A percentile compares a stretch with the other conserved stretches of the same genome.
phyloP scores from a whole-genome alignment of 805 yeast genomes.

The Komagataella kurtzmanii region DNA sequence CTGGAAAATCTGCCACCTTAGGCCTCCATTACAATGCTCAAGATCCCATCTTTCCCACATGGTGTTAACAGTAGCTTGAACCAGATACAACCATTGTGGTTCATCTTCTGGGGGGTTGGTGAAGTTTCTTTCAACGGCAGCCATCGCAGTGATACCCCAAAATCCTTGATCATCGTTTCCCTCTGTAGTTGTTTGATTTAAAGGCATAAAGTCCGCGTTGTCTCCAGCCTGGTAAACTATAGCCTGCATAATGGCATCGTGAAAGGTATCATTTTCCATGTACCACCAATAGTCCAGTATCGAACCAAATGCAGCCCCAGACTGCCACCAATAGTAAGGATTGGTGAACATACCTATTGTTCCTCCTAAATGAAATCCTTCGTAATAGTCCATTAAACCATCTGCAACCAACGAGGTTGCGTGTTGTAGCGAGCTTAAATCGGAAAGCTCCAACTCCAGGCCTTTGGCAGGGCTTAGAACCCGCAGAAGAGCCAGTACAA shows the following conservation, averaged over 20 bases:
- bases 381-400: slow-evolving; percentile 77
- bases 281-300: slow-evolving; percentile 62
- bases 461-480: not conserved
- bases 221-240: slow-evolving; percentile 53
- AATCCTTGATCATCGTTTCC: slow-evolving; percentile 93
- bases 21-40: slow-evolving; percentile 54
- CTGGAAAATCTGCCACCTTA: slow-evolving; percentile 85
- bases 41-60: slow-evolving; percentile 75
- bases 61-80: slow-evolving; percentile 80
- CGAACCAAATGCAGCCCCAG: slow-evolving; percentile 67
- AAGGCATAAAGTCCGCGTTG: slow-evolving; percentile 58
- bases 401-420: slow-evolving; percentile 49
- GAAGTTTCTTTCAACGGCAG: slow-evolving; percentile 75
- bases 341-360: slow-evolving; percentile 56
- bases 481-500: not conserved
- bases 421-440: slow-evolving; percentile 22
- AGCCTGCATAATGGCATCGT: slow-evolving; percentile 42
- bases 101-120: slow-evolving; percentile 46
- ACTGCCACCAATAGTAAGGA: slow-evolving; percentile 90
- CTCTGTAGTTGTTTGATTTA: slow-evolving; percentile 71
- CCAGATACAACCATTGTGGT: slow-evolving; percentile 63
- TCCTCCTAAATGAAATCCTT: slow-evolving; percentile 50
- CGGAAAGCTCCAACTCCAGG: slow-evolving; percentile 2
- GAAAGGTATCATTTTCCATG: slow-evolving; percentile 57
- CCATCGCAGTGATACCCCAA: slow-evolving; percentile 83